Base-by-base conservation (phyloP, 148 eudicot genomes). In the Cornus florida region DNA sequence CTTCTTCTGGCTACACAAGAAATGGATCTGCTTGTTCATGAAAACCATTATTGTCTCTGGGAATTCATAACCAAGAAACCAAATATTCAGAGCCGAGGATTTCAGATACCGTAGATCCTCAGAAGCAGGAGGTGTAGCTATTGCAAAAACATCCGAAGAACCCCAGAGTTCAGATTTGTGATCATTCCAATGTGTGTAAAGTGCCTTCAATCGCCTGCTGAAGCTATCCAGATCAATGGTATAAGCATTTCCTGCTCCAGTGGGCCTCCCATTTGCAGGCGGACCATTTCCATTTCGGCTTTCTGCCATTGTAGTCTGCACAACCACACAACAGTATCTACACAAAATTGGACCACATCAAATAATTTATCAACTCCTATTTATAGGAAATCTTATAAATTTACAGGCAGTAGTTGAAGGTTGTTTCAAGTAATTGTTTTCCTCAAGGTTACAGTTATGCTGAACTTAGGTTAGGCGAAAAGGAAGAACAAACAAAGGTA, bases 21-120 rank as follows among this genome's bases (percentile, higher is more conserved):
- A 95, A 88, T 95, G 97, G 68, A 95, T 93, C 73, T 93, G 90
- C 80, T 88, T 93, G 72, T 71, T 79, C 65, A 86, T 79, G 74
- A 95, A 95, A 1, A 95, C 86, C 93, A 95, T 93, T 17, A 95
- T 87, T 0, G 97, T 95, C 41, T 95, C 99, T 0, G 97, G 97
- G 75, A 95, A 95, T 73, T 93, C 99, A 41, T 93, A 95, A 5
- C 97, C 99, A 48, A 95, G 82, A 31, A 95, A 79, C 99, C 99
- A 95, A 3, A 95, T 84, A 50, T 92, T 90, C 5, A 95, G 77
- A 67, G 99, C 94, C 6, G 97, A 95, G 0, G 97, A 92, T 69
- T 95, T 95, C 59, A 95, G 71, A 77, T 95, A 95, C 48, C 99
- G 86, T 62, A 95, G 75, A 77, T 95, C 99, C 8, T 95, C 95